phyloP scores from a whole-genome alignment of 2,329 filamentous ascomycete genomes.

The Pleurostoma richardsiae region DNA sequence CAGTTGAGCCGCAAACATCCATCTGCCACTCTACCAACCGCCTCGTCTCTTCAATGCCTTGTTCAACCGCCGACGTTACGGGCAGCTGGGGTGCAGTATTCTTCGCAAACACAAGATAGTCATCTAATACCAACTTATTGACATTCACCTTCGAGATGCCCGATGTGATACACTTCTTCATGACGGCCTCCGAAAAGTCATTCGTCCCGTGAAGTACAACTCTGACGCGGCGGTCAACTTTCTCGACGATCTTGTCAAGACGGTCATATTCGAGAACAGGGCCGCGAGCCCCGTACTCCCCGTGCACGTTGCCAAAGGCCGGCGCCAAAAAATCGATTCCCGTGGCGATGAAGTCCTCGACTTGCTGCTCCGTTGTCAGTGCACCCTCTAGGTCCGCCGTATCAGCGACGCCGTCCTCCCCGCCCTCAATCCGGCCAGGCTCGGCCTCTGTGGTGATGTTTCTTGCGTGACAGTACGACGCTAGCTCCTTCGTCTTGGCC shows the following conservation, averaged over 20 bases:
- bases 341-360: constrained; percentile 57
- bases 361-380: constrained; percentile 58
- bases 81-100: constrained; percentile 1
- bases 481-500: constrained; percentile 55
- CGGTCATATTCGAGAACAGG: constrained; percentile 10
- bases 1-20: constrained; percentile 6
- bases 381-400: constrained; percentile 57
- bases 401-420: constrained; percentile 64
- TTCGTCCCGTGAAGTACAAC: constrained; percentile 4
- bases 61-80: constrained; percentile 5
- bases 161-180: background rate
- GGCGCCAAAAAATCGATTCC: constrained; percentile 64
- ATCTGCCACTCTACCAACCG: constrained; percentile 6
- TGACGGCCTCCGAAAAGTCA: constrained; percentile 3
- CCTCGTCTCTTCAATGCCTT: constrained; percentile 7
- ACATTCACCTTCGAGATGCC: background rate
- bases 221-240: constrained; percentile 1
- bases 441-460: constrained; percentile 69
- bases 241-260: constrained; percentile 8
- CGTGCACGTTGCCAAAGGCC: constrained; percentile 65
- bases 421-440: constrained; percentile 60
- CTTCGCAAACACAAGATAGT: constrained; percentile 6
- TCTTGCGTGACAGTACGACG: constrained; percentile 56
- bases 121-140: constrained; percentile 8
- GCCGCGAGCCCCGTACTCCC: constrained; percentile 39